Base-by-base conservation (phyloP, 164 flowering plant genomes). In the Chimonanthus praecox region DNA sequence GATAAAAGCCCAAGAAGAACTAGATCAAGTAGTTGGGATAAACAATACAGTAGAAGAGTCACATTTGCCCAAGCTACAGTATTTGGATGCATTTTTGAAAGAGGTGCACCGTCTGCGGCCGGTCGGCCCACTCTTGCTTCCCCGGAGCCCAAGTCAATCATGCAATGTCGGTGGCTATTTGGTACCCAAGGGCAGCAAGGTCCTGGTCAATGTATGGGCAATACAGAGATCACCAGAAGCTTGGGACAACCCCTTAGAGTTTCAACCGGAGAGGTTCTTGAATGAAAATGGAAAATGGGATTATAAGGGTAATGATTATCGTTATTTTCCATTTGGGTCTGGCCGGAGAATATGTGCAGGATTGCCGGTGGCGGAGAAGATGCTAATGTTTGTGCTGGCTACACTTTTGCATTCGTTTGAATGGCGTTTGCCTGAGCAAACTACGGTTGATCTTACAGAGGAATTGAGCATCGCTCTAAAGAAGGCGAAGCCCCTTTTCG, bases 61-160 rank as follows among this genome's bases (percentile, higher is more conserved):
- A 2, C 79, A 84, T 68, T 44, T 78, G 2, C 67, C 78, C 6
- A 71, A 85, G 33, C 46, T 88, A 3, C 76, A 64, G 4, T 86
- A 85, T 58, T 54, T 86, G 2, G 18, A 78, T 2, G 88, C 86
- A 1, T 77, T 81, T 2, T 5, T 85, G 45, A 88, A 83, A 71
- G 89, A 88, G 66, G 75, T 81, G 0, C 48, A 79, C 3, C 77
- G 88, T 0, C 67, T 86, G 18, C 85, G 83, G 73, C 83, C 87
- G 3, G 65, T 78, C 0, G 0, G 71, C 1, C 83, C 86, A 2
- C 72, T 87, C 4, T 43, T 86, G 10, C 64, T 84, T 11, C 80
- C 78, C 0, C 73, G 69, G 5, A 3, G 64, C 43, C 64, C 76
- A 6, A 78, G 71, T 6, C n/a, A n/a, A 13, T 44, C 82, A 3